Evolutionary conservation across 2,329 filamentous ascomycete genomes (phyloP).

Genomic region (Paracoccidioides lutzii): DNA sequence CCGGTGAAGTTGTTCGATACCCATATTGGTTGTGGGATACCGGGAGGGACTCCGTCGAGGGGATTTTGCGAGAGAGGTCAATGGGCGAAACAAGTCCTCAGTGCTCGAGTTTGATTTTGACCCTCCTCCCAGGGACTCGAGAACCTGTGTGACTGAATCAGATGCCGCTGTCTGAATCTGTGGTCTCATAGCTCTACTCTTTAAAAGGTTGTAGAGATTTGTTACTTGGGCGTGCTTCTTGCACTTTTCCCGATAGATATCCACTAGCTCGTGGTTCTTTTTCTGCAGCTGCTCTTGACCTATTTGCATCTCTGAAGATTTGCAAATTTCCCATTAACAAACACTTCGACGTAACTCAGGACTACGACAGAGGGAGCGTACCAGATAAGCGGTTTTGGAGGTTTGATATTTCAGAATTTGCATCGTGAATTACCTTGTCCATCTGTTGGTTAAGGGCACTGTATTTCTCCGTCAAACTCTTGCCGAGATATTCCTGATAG

Average conservation of each 20-base stretch:
- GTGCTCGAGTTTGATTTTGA: conserved; percentile 11
- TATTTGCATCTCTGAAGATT: conserved; percentile 38
- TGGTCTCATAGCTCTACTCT: conserved; percentile 41
- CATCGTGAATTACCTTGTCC: conserved; percentile 61
- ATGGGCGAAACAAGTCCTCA: conserved; percentile 9
- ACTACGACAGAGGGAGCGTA: conserved; percentile 19
- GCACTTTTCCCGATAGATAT: conserved; percentile 56
- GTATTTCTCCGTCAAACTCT: conserved; percentile 61
- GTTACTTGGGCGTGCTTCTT: conserved; percentile 57
- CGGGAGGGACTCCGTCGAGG: conserved; percentile 13
- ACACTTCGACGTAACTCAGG: background rate
- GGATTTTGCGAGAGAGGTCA: conserved; percentile 14
- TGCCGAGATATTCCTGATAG: conserved; percentile 65
- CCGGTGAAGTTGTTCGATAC: conserved; percentile 26
- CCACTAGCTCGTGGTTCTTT: conserved; percentile 59
- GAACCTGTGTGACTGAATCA: conserved; percentile 36
- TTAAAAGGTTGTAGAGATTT: conserved; percentile 44
- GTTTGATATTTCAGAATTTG: conserved; percentile 56
- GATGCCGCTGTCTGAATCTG: conserved; percentile 44
- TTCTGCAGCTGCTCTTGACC: conserved; percentile 52
- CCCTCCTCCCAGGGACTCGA: conserved; percentile 24
- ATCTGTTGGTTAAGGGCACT: conserved; percentile 50
- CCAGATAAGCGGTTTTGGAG: conserved; percentile 54
- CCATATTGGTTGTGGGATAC: conserved; percentile 16
- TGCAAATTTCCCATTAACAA: background rate